Evolutionary conservation across 352 stramenopile genomes (phyloP), one percentile per base, ranked within the genome.

Genomic region (Pythium rhizo-oryzae): DNA sequence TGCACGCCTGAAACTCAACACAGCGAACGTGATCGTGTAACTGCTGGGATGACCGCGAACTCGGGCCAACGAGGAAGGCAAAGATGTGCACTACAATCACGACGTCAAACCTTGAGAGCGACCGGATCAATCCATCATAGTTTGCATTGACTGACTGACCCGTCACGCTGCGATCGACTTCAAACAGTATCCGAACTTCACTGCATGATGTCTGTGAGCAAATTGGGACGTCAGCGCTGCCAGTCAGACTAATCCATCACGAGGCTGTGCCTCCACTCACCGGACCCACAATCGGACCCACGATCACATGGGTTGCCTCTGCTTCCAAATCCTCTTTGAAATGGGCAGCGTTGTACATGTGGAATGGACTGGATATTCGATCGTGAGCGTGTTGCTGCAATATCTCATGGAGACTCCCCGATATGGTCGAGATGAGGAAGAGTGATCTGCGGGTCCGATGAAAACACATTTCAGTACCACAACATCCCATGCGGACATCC

Each of bases 201-300:
- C 23, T 33, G 18, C 13, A 35, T 35, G 54, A 24, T 9, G 51
- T n/a, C 54, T 61, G 33, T 47, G 0, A 25, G 23, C 16, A 3
- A 16, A 41, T 41, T 1, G 35, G 13, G 35, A 41, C 8, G 35
- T 41, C 13, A 41, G 35, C 8, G 8, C 35, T 15, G 8, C 35
- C 8, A 41, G 8, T 41, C 35, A 3, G 35, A 41, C 12, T 8
- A 41, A 41, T 11, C 3, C 12, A 15, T 41, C 1, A 6, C 3
- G 50, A 21, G 50, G 23, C 9, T 7, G 50, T 12, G 25, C 2
- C 13, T 39, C 39, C 6, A 57, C 71, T 37, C 43, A 81, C 76
- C 59, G 72, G 65, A 54, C 67, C 73, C n/a, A 83, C 65, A 52
- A 84, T 68, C 7, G 78, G 81, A 13, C 81, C 79, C 28, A 80